A percentile compares a stretch with the other conserved stretches of the same genome.
phyloP scores from a whole-genome alignment of 202 grass and related monocot genomes.

The Digitaria exilis region DNA sequence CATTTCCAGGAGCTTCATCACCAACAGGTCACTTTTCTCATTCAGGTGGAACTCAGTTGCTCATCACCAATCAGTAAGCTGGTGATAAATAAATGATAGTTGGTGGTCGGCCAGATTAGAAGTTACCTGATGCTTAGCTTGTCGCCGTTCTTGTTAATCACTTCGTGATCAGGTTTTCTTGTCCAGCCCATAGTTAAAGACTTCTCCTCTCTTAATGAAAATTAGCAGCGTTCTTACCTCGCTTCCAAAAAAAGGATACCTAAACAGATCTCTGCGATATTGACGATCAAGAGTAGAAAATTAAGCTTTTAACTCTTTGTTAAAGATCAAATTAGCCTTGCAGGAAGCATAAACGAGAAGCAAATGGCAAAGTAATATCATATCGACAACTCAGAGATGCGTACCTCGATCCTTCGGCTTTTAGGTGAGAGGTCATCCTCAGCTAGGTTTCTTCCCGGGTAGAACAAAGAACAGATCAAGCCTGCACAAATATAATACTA shows the following conservation, averaged over 20 bases:
- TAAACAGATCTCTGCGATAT: neutral
- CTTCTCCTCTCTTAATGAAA: neutral
- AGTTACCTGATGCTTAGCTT: neutral
- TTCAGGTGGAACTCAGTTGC: neutral
- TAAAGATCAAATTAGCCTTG: neutral
- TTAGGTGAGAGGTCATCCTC: conserved; percentile 55
- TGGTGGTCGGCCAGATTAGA: neutral
- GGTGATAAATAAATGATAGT: neutral
- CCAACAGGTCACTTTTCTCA: neutral
- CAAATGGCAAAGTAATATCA: neutral
- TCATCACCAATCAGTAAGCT: neutral
- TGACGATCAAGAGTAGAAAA: neutral
- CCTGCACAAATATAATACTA: conserved; percentile 32
- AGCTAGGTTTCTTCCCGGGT: conserved; percentile 48
- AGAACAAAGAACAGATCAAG: conserved; percentile 37
- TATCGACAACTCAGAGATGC: neutral
- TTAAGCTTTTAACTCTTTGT: conserved; percentile 4
- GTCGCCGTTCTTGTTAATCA: neutral
- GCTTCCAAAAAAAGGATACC: neutral
- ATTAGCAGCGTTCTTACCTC: neutral
- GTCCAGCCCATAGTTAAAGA: neutral
- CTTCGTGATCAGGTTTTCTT: neutral
- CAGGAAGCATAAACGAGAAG: neutral
- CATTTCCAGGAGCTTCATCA: neutral
- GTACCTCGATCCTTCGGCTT: conserved; percentile 22